phyloP scores from a whole-genome alignment of 495 filamentous ascomycete species.

The Aspergillus asperescens region DNA sequence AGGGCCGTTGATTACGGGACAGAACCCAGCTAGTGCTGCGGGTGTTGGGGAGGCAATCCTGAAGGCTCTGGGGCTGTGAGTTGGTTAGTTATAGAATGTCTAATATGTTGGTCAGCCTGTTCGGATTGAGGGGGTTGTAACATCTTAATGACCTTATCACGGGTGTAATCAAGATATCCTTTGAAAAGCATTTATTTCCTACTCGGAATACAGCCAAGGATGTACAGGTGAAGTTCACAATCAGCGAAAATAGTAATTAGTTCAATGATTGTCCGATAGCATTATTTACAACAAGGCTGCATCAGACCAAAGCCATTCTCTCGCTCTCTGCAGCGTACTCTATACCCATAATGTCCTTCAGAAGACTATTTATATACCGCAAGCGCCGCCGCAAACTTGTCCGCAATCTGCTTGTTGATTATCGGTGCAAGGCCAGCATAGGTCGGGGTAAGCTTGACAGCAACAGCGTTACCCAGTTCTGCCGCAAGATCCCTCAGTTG shows the following conservation, averaged over 20 bases:
- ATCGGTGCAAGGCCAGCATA: constrained; percentile 19
- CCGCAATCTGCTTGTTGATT: constrained; percentile 17
- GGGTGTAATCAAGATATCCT: no score
- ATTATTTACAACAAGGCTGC: no score
- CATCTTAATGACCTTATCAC: neutral
- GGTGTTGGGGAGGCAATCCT: constrained; percentile 51
- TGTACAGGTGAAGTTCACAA: no score
- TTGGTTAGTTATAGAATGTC: neutral
- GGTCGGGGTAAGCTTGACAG: constrained; percentile 12
- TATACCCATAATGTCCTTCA: no score
- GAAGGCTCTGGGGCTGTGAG: constrained; percentile 31
- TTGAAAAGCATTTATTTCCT: no score
- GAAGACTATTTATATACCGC: constrained; percentile 5
- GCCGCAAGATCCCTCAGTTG: constrained; percentile 13
- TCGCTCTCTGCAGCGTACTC: no score
- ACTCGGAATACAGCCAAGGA: no score
- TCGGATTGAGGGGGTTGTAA: neutral
- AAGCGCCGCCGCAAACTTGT: constrained; percentile 18
- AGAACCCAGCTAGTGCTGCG: constrained; percentile 65
- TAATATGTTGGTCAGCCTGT: neutral
- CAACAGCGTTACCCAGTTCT: constrained; percentile 14
- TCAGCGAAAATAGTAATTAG: no score
- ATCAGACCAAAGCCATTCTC: no score
- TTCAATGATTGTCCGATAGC: no score
- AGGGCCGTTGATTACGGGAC: constrained; percentile 62